These are phyloP conservation scores for Monascus purpureus DNA, from an alignment of 495 filamentous ascomycete species.

Conservation along the genomic window DNA sequence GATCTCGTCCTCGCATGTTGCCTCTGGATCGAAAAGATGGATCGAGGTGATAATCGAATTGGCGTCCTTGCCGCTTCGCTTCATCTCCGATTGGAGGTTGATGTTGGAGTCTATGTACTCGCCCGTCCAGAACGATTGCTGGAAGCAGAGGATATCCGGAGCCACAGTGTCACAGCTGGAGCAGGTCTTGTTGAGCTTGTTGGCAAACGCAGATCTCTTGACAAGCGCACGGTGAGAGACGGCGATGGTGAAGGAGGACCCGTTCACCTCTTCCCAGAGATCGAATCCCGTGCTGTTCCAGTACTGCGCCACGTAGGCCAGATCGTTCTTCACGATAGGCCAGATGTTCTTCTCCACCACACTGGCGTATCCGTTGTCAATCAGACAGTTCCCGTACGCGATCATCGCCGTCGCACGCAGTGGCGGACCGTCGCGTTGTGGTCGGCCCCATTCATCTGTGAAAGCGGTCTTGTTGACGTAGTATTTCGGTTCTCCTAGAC, in stretches of 20 bases:
- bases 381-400: conserved; percentile 21
- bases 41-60: conserved; percentile 50
- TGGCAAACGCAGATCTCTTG: conserved; percentile 45
- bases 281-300: conserved; percentile 61
- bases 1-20: conserved; percentile 33
- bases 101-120: conserved; percentile 43
- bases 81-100: conserved; percentile 28
- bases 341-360: conserved; percentile 30
- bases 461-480: conserved; percentile 43
- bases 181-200: conserved; percentile 24
- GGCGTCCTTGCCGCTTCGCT: conserved; percentile 45
- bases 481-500: conserved; percentile 24
- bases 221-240: conserved; percentile 37
- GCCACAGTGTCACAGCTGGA: conserved; percentile 39
- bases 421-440: conserved; percentile 59
- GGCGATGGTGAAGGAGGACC: conserved; percentile 46
- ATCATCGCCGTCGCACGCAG: conserved; percentile 50
- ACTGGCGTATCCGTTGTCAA: conserved; percentile 18
- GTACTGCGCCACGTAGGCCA: conserved; percentile 56
- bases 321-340: conserved; percentile 52
- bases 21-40: conserved; percentile 47
- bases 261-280: conserved; percentile 57
- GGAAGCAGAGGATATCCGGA: conserved; percentile 45
- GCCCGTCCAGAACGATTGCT: conserved; percentile 53
- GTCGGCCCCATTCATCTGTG: conserved; percentile 53